A percentile compares a stretch with the other conserved stretches of the same genome.
phyloP scores from a whole-genome alignment of 1,139 yeast genomes.

The Taiozyma sp. region DNA sequence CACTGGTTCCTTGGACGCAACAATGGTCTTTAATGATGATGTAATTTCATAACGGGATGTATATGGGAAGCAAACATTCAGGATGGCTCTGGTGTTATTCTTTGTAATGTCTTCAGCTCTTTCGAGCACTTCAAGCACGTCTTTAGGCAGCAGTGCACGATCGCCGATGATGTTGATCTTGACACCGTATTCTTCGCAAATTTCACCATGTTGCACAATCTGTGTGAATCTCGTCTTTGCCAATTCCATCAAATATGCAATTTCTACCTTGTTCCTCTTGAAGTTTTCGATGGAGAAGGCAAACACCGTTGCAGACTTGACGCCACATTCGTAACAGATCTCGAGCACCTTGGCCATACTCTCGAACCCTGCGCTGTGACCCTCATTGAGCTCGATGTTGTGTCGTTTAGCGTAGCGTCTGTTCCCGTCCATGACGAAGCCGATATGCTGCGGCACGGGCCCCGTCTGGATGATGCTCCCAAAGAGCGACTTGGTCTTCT shows the following conservation, averaged over 20 bases:
- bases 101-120: constrained; percentile 73
- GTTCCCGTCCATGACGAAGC: constrained; percentile 97
- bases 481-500: constrained; percentile 41
- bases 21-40: constrained; percentile 52
- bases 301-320: constrained; percentile 79
- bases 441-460: constrained; percentile 84
- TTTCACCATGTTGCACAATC: constrained; percentile 67
- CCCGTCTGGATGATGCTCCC: constrained; percentile 68
- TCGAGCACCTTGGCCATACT: constrained; percentile 76
- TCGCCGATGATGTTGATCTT: constrained; percentile 72
- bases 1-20: constrained; percentile 33
- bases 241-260: constrained; percentile 81
- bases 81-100: constrained; percentile 69
- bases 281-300: constrained; percentile 97
- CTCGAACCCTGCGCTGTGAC: no score
- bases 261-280: constrained; percentile 76
- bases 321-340: constrained; percentile 80
- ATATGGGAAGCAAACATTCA: constrained; percentile 93
- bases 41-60: constrained; percentile 91
- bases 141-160: constrained; percentile 56
- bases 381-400: constrained; percentile 77
- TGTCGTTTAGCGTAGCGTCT: constrained; percentile 74
- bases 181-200: constrained; percentile 80
- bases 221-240: constrained; percentile 74
- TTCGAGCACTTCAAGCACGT: constrained; percentile 56